Evolutionary conservation across 768 basidiomycete genomes (phyloP).

Genomic region (Xanthoconium purpureum): DNA sequence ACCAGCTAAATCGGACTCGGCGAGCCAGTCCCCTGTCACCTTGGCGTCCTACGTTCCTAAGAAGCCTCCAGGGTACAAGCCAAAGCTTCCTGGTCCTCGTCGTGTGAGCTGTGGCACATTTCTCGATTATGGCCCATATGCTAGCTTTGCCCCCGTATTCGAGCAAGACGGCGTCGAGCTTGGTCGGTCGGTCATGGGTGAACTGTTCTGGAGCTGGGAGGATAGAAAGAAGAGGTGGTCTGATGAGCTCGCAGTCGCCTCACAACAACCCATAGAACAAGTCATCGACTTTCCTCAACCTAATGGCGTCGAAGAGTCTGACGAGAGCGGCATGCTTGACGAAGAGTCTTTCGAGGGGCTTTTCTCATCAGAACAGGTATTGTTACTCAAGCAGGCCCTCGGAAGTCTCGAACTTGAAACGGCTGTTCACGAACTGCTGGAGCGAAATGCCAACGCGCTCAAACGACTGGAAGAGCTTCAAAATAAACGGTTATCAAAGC

Average conservation of each 20-base stretch:
- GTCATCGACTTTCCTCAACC: not conserved
- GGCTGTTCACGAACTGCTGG: conserved; percentile 65
- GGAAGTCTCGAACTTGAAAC: conserved; percentile 63
- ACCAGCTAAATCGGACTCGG: conserved; percentile 31
- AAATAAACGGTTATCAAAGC: conserved; percentile 46
- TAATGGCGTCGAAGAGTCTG: conserved; percentile 13
- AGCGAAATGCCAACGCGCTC: conserved; percentile 62
- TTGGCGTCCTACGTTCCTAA: conserved; percentile 56
- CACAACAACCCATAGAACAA: conserved; percentile 3
- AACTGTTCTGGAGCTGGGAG: conserved; percentile 53
- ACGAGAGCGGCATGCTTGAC: conserved; percentile 19
- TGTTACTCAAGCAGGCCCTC: conserved; percentile 57
- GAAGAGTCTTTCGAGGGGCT: conserved; percentile 49
- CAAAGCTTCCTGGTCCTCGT: conserved; percentile 47
- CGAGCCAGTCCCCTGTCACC: conserved; percentile 35
- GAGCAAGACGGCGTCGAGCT: conserved; percentile 75
- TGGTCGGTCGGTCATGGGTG: conserved; percentile 58
- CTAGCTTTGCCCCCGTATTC: conserved; percentile 77
- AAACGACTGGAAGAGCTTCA: conserved; percentile 66
- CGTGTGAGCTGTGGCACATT: conserved; percentile 63
- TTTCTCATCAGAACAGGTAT: conserved; percentile 53
- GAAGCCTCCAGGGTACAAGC: conserved; percentile 39
- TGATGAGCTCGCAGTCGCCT: conserved; percentile 15
- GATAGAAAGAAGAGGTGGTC: conserved; percentile 37
- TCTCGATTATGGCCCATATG: conserved; percentile 72